Conservation (phyloP, 106 monocot species). For the Agapanthus africanus region DNA sequence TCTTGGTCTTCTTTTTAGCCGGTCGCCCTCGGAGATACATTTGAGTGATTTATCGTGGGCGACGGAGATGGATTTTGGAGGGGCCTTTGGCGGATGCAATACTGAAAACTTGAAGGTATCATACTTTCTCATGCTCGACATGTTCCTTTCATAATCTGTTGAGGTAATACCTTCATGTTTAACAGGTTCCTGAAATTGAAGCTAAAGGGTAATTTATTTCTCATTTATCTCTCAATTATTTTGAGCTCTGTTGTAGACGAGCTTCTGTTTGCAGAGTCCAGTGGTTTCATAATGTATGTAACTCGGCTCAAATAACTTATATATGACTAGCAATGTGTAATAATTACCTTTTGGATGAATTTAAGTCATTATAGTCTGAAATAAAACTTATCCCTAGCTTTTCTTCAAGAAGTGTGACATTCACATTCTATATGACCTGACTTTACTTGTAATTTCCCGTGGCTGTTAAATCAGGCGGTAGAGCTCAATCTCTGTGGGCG, state of each 20-base stretch:
- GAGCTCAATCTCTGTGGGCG: slow-evolving; percentile 67
- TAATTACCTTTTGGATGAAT: not conserved
- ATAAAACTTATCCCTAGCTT: not conserved
- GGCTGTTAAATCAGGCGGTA: slow-evolving; percentile 30
- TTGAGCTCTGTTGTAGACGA: not conserved
- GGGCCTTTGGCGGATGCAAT: slow-evolving; percentile 28
- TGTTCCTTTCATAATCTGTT: too few relatives aligned
- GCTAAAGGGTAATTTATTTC: not conserved
- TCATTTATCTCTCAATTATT: not conserved
- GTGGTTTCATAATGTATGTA: not conserved
- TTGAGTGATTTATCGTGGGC: slow-evolving; percentile 72
- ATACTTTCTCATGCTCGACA: too few relatives aligned
- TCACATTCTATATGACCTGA: not conserved
- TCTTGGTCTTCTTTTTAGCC: slow-evolving; percentile 38
- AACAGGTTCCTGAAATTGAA: not conserved
- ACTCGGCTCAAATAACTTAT: not conserved
- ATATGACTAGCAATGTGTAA: not conserved
- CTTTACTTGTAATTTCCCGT: not conserved
- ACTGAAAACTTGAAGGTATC: slow-evolving; percentile 46
- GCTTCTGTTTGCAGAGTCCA: not conserved
- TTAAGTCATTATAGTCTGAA: not conserved
- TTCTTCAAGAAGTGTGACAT: not conserved
- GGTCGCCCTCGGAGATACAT: slow-evolving; percentile 28
- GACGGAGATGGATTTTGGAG: slow-evolving; percentile 43
- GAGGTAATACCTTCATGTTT: not conserved